Conservation (phyloP, 2,329 filamentous ascomycete species). For the Juglanconis sp. region DNA sequence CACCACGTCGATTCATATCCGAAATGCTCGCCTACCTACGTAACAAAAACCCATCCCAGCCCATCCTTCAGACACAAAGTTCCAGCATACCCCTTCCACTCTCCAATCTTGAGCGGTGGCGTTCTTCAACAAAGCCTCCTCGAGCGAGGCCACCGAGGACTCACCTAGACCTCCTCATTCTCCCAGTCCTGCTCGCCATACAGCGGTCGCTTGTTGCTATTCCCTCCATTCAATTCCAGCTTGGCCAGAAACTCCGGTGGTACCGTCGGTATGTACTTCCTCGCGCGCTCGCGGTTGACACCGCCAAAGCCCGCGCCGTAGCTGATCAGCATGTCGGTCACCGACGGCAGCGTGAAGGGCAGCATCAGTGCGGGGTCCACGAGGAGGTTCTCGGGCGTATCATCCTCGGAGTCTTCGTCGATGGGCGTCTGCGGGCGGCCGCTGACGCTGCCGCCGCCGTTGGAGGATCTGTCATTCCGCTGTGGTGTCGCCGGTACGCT, state of each 20-base stretch:
- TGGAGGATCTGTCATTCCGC: conserved; percentile 30
- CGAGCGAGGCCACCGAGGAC: neutral
- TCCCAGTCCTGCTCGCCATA: conserved; percentile 65
- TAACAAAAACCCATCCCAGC: neutral
- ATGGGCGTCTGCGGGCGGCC: conserved; percentile 39
- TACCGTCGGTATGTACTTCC: conserved; percentile 94
- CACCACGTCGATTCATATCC: too few relatives aligned
- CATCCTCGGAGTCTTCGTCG: conserved; percentile 60
- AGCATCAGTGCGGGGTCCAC: conserved; percentile 89
- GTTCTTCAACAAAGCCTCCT: conserved; percentile 9
- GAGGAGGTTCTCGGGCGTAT: conserved; percentile 71
- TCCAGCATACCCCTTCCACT: neutral
- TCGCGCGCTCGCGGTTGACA: conserved; percentile 82
- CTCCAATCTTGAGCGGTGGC: neutral
- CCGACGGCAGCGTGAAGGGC: conserved; percentile 91
- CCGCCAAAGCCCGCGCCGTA: conserved; percentile 95
- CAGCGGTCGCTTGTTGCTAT: conserved; percentile 50
- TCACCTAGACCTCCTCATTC: conserved; percentile 54
- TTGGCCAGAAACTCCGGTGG: conserved; percentile 90
- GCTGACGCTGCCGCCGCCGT: conserved; percentile 32
- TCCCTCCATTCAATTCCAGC: conserved; percentile 58
- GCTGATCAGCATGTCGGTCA: conserved; percentile 93
- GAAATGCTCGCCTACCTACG: neutral
- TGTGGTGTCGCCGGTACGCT: conserved; percentile 44
- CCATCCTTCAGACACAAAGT: neutral